Evolutionary conservation across 2,329 filamentous ascomycete genomes (phyloP).

Genomic region (Talaromyces atroroseus): DNA sequence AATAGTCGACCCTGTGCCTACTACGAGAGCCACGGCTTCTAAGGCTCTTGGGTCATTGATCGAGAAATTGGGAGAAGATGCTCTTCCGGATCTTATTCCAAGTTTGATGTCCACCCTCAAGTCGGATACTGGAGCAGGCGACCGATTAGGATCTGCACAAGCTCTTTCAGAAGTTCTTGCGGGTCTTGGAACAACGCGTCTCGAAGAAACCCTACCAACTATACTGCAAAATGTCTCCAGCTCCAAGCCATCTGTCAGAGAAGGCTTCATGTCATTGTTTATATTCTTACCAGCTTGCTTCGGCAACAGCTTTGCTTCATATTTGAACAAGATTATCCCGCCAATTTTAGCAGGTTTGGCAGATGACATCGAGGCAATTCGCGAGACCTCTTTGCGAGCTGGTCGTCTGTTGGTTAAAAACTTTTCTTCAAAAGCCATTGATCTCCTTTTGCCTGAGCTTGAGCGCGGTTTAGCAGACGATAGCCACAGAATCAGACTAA

Average conservation of each 20-base stretch:
- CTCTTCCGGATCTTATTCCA: constrained; percentile 92
- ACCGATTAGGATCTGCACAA: constrained; percentile 91
- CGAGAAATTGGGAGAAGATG: constrained; percentile 95
- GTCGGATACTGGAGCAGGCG: constrained; percentile 92
- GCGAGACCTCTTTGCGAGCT: constrained; percentile 90
- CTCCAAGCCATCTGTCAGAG: constrained; percentile 79
- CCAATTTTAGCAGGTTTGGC: constrained; percentile 90
- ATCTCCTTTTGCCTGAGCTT: constrained; percentile 86
- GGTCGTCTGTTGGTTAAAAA: constrained; percentile 96
- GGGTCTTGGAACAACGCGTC: constrained; percentile 80
- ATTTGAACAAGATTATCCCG: constrained; percentile 91
- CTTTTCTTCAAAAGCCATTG: constrained; percentile 90
- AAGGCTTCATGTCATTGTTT: constrained; percentile 99
- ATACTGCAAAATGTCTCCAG: constrained; percentile 95
- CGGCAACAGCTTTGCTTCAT: constrained; percentile 95
- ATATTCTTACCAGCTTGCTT: constrained; percentile 99
- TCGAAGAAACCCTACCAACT: constrained; percentile 93
- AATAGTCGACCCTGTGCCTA: constrained; percentile 91
- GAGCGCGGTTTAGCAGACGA: constrained; percentile 96
- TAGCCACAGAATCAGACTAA: constrained; percentile 94
- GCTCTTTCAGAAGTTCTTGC: constrained; percentile 94
- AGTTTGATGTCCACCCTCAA: constrained; percentile 97
- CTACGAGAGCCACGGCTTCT: constrained; percentile 90
- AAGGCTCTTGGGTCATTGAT: constrained; percentile 94
- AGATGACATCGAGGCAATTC: constrained; percentile 92